Evolutionary conservation across 148 eudicot species (phyloP), one percentile per base, ranked within the genome.

Genomic region (Cornus controversa): DNA sequence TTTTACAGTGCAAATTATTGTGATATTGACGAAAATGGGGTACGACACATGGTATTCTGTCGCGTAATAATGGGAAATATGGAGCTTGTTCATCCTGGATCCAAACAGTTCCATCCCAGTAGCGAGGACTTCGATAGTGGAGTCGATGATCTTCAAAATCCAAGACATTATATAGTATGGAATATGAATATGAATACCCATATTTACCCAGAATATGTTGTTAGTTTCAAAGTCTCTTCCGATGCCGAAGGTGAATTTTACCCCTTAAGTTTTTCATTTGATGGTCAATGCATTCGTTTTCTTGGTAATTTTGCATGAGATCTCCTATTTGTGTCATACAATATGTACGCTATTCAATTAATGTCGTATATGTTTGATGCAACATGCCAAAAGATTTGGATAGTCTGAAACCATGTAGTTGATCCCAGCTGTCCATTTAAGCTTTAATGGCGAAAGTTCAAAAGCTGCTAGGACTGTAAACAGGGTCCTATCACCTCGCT

Each of bases 61-160:
- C 97, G 95, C 70, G 99, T 96, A 57, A 88, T 92, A 83, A 79
- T 93, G 97, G 99, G 98, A 83, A 93, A 90, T 63, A 90, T 90
- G 92, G 99, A 96, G 89, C 82, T 88, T 83, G 86, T 96, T 80
- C 78, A 77, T 69, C 85, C 80, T 80, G 98, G 91, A 82, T 90
- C 94, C 66, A 89, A 89, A 82, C 98, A 92, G 84, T 88, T 83
- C 80, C 90, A 90, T 87, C 99, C 97, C 64, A 91, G 92, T 78
- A 81, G 87, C 68, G 95, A 91, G 87, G 84, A 73, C 65, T 96
- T 87, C 76, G 98, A 96, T 85, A 93, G 90, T 81, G 99, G 98
- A 73, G 98, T 90, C 72, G 98, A 96, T 86, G 87, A 90, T 86
- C 86, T 86, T 70, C 81, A 84, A 78, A 87, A 84, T 88, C 99